Conservation (phyloP, 1,284 basidiomycete species). For the Papiliotrema nemorosa region DNA sequence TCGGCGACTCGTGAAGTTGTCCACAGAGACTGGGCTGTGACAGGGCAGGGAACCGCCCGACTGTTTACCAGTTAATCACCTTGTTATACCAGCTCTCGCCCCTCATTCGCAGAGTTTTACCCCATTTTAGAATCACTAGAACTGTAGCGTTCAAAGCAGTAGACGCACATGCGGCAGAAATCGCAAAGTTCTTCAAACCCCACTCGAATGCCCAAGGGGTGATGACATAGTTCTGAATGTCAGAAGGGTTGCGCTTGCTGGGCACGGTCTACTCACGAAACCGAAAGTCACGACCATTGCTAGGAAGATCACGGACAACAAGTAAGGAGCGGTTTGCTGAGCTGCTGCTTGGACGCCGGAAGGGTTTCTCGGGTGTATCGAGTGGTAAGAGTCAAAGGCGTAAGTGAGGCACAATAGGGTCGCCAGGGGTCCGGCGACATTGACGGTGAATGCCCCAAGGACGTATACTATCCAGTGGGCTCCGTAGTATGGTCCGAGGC, state of each 20-base stretch:
- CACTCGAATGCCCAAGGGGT: slow-evolving; percentile 23
- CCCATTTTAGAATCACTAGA: slow-evolving; percentile 13
- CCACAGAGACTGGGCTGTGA: no score
- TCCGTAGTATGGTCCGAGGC: slow-evolving; percentile 21
- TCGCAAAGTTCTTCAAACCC: slow-evolving; percentile 16
- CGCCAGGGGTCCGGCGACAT: slow-evolving; percentile 17
- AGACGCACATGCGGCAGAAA: slow-evolving; percentile 12
- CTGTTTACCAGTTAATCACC: slow-evolving; percentile 15
- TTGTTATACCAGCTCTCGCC: slow-evolving; percentile 12
- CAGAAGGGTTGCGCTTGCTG: no score
- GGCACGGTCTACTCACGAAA: slow-evolving; percentile 12
- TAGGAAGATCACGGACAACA: slow-evolving; percentile 13
- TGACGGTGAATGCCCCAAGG: slow-evolving; percentile 14
- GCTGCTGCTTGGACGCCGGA: slow-evolving; percentile 11
- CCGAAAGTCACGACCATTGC: slow-evolving; percentile 11
- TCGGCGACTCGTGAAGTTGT: no score
- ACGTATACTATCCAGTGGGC: slow-evolving; percentile 29
- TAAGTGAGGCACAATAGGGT: slow-evolving; percentile 19
- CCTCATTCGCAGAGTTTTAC: slow-evolving; percentile 12
- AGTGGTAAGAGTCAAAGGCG: slow-evolving; percentile 22
- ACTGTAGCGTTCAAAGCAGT: slow-evolving; percentile 16
- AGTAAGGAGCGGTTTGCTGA: slow-evolving; percentile 18
- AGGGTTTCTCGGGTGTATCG: slow-evolving; percentile 11
- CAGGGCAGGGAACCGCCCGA: no score
- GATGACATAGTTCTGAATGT: slow-evolving; percentile 17